phyloP scores from a whole-genome alignment of 108 stramenopile species.

The Schizochytrium sp. region DNA sequence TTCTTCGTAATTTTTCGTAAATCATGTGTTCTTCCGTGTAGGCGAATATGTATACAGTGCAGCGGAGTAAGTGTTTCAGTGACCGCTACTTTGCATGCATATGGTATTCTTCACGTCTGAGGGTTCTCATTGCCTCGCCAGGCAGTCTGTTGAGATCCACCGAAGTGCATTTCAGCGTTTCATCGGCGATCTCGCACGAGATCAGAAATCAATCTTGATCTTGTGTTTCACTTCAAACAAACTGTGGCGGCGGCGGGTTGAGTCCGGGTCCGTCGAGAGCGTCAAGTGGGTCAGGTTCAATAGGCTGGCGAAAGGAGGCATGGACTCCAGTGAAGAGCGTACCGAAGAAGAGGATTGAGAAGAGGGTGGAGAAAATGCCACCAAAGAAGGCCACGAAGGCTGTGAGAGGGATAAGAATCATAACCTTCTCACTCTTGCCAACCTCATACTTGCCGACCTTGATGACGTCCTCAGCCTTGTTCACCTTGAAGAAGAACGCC shows the following conservation, averaged over 20 bases:
- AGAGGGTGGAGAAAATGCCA: slow-evolving; percentile 22
- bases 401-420: slow-evolving; percentile 44
- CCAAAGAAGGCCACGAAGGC: slow-evolving; percentile 47
- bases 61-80: too few relatives aligned
- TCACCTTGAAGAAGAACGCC: slow-evolving; percentile 57
- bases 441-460: slow-evolving; percentile 50
- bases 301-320: slow-evolving; percentile 43
- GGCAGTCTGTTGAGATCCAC: too few relatives aligned
- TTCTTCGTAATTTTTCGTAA: too few relatives aligned
- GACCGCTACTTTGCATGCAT: too few relatives aligned
- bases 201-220: neutral
- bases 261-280: slow-evolving; percentile 37
- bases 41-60: too few relatives aligned
- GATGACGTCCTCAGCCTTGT: slow-evolving; percentile 60
- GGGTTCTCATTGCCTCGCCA: too few relatives aligned
- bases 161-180: too few relatives aligned
- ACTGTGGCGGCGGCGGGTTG: slow-evolving; percentile 15
- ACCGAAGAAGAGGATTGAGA: slow-evolving; percentile 28
- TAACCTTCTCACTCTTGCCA: slow-evolving; percentile 8
- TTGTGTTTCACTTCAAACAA: slow-evolving; percentile 15
- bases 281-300: slow-evolving; percentile 51
- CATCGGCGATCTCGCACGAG: too few relatives aligned
- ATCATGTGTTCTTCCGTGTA: too few relatives aligned
- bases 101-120: too few relatives aligned
- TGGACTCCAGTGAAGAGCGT: slow-evolving; percentile 4